Conservation (phyloP, 2,329 filamentous ascomycete species). For the Talaromyces rugulosus region DNA sequence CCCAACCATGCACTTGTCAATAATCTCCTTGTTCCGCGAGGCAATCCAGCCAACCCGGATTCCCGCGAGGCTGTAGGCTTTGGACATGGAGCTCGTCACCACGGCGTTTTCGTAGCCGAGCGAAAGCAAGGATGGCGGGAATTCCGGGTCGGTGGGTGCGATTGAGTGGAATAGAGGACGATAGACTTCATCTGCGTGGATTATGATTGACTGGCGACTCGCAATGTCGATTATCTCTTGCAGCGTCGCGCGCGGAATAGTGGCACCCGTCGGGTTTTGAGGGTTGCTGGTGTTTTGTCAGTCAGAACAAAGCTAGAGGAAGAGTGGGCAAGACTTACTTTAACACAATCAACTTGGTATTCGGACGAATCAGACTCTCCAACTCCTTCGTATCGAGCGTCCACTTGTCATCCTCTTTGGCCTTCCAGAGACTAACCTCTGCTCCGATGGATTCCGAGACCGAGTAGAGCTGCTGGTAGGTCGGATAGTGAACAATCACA, state of each 20-base stretch:
- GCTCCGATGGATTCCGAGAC: constrained; percentile 72
- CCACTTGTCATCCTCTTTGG: constrained; percentile 62
- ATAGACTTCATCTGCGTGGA: constrained; percentile 80
- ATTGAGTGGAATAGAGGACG: constrained; percentile 74
- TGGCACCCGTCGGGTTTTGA: constrained; percentile 75
- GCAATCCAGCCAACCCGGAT: constrained; percentile 81
- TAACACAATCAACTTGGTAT: constrained; percentile 57
- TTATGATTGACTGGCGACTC: constrained; percentile 56
- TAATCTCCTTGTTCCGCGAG: constrained; percentile 57
- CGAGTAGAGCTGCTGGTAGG: constrained; percentile 78
- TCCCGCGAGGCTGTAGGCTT: constrained; percentile 78
- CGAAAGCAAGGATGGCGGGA: constrained; percentile 65
- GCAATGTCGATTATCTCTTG: constrained; percentile 62
- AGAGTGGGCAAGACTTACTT: constrained; percentile 37
- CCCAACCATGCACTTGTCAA: constrained; percentile 60
- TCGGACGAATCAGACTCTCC: constrained; percentile 53
- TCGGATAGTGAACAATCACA: constrained; percentile 81
- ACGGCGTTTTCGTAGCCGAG: constrained; percentile 68
- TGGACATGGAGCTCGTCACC: constrained; percentile 76
- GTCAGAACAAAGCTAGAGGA: constrained; percentile 1
- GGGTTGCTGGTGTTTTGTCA: constrained; percentile 56
- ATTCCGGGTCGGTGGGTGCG: constrained; percentile 48
- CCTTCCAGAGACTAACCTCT: constrained; percentile 71
- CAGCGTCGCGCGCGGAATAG: constrained; percentile 60
- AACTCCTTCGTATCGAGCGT: constrained; percentile 64